Base-by-base conservation (phyloP, 176 grass and related monocot species). In the Triticum monococcum region DNA sequence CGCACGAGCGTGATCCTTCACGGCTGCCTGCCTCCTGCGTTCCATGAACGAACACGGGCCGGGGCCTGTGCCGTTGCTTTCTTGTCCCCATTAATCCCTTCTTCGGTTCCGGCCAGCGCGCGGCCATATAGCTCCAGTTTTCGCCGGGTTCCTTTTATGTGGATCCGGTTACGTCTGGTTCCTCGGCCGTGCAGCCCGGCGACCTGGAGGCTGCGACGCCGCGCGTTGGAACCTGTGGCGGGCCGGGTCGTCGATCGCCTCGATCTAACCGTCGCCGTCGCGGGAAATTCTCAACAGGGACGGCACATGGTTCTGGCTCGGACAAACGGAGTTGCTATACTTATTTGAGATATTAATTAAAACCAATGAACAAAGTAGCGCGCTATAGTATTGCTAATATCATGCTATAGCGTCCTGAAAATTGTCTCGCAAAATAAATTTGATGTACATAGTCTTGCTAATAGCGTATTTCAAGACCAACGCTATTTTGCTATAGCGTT, bases 161-260 rank as follows among this genome's bases (percentile, higher is more conserved):
- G 84, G 74, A 77, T 28, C 40, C 9, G 5, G 32, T 43, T 4
- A 33, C 75, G 0, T 25, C 7, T 2, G 20, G 5, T 54, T 36
- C 12, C 48, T 78, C 61, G 59, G 77, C 83, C 24, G 50, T 46
- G 66, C 61, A 63, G 62, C 83, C 78, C 78, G 78, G 88, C 88
- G 62, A 90, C 71, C 61, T 71, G 83, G 83, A 81, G 4, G 78
- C 71, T 48, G 38, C 79, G 72, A n/a, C 72, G 79, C 88, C 88
- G 88, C 84, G 60, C 50, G 83, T 62, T 30, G 71, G 38, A 74
- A 46, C n/a, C 71, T 46, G 64, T 16, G 22, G 26, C 25, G n/a
- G 37, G 41, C 12, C 12, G 11, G 70, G 23, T 45, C 69, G 71
- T 24, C 40, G 71, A 54, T 25, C 22, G 54, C 35, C 78, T 46